Percentiles rank a stretch among this genome's conserved stretches.
Evolutionary conservation across 1,139 yeast species (phyloP).

Genomic region (Saccharomycopsis phalli): DNA sequence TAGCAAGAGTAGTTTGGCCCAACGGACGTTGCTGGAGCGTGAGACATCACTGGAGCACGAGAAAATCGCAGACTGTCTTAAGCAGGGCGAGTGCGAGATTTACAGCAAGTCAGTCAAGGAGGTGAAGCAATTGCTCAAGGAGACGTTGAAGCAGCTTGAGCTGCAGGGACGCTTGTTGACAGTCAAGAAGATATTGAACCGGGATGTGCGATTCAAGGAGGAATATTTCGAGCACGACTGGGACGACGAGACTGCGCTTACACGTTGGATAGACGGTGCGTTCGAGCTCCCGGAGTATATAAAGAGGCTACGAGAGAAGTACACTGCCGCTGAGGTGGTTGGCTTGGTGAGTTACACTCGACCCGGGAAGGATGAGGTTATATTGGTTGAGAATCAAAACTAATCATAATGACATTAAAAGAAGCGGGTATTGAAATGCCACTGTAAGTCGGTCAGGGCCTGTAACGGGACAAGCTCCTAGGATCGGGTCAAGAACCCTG

Average conservation of each 20-base stretch:
- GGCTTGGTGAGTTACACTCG: conserved; percentile 11
- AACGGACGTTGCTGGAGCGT: neutral
- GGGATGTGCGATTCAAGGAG: conserved; percentile 11
- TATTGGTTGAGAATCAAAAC: conserved; percentile 27
- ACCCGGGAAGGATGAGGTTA: conserved; percentile 28
- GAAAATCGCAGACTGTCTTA: neutral
- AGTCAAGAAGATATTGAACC: conserved; percentile 14
- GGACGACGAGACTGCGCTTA: neutral
- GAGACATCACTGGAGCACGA: neutral
- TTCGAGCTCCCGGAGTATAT: neutral
- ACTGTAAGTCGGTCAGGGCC: too few relatives aligned
- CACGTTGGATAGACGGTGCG: neutral
- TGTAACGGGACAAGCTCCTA: too few relatives aligned
- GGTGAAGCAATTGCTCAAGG: conserved; percentile 6
- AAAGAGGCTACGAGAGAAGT: conserved; percentile 2
- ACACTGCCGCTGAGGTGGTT: conserved; percentile 6
- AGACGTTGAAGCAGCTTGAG: conserved; percentile 11
- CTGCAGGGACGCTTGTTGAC: conserved; percentile 9
- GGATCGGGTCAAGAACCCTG: too few relatives aligned
- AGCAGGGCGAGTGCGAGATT: conserved; percentile 5
- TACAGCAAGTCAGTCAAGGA: conserved; percentile 8
- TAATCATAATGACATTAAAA: neutral
- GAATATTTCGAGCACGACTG: neutral
- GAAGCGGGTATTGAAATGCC: too few relatives aligned
- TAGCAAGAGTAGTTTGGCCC: neutral